Percentiles rank a stretch among this genome's conserved stretches.
Conservation (phyloP, 1,139 yeast species). For the Blastobotrys indianensis region DNA sequence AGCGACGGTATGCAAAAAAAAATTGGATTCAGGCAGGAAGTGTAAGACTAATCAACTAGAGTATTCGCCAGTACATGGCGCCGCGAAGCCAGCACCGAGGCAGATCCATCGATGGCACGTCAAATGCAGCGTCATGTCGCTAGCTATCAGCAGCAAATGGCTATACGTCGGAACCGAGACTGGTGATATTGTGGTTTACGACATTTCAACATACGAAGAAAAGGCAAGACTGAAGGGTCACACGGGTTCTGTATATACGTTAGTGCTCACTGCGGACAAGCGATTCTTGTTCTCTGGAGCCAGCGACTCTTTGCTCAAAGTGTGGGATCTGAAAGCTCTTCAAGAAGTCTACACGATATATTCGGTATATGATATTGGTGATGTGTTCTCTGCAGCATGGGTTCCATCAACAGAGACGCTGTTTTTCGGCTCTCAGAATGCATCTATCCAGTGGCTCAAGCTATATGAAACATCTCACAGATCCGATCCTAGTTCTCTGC, state of each 20-base stretch:
- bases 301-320: constrained; percentile 80
- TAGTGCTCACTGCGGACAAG: constrained; percentile 55
- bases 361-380: constrained; percentile 85
- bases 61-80: constrained; percentile 12
- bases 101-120: constrained; percentile 73
- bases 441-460: constrained; percentile 70
- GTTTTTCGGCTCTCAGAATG: constrained; percentile 88
- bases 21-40: constrained; percentile 2
- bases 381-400: constrained; percentile 80
- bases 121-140: constrained; percentile 68
- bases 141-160: constrained; percentile 56
- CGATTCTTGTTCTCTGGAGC: constrained; percentile 74
- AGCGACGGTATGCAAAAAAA: constrained; percentile 10
- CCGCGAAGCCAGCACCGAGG: constrained; percentile 17
- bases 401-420: constrained; percentile 53
- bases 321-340: constrained; percentile 54
- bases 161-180: constrained; percentile 92
- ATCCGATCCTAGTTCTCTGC: constrained; percentile 47
- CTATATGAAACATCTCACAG: constrained; percentile 34
- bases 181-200: constrained; percentile 70
- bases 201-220: constrained; percentile 56
- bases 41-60: constrained; percentile 6
- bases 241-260: constrained; percentile 66
- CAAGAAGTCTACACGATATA: constrained; percentile 60
- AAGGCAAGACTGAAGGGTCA: constrained; percentile 48